A percentile compares a stretch with the other conserved stretches of the same genome.
phyloP scores from a whole-genome alignment of 192 early-diverging fungal genomes.

The Spizellomyces punctatus region DNA sequence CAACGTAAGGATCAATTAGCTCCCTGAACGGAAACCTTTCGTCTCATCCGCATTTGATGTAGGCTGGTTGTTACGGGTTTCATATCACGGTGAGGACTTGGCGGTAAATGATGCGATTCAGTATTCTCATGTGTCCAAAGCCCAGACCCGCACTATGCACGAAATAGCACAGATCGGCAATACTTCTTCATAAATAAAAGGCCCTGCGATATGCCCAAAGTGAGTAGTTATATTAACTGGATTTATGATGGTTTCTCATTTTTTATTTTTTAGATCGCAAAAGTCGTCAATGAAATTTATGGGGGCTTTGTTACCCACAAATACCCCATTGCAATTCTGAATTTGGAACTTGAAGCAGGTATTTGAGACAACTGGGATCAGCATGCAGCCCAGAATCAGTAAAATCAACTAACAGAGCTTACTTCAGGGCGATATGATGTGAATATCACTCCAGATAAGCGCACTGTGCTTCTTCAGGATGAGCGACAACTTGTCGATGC shows the following conservation, averaged over 20 bases:
- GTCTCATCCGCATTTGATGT: not conserved
- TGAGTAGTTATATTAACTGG: conserved; percentile 16
- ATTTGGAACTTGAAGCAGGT: conserved; percentile 63
- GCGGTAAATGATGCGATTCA: too few species aligned
- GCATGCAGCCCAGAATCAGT: too few species aligned
- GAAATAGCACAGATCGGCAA: conserved; percentile 80
- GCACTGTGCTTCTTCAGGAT: conserved; percentile 83
- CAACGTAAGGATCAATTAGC: too few species aligned
- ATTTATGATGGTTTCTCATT: too few species aligned
- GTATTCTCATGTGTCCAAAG: conserved; percentile 16
- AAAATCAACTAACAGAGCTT: not conserved
- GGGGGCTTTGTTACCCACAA: conserved; percentile 64
- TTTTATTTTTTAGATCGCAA: conserved; percentile 50
- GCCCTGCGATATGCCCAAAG: conserved; percentile 83
- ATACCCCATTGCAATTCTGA: conserved; percentile 78
- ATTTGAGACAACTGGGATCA: not conserved
- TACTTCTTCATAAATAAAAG: conserved; percentile 88
- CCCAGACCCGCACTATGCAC: conserved; percentile 66
- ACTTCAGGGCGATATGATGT: conserved; percentile 73
- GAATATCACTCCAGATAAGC: conserved; percentile 94
- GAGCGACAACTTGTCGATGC: conserved; percentile 63
- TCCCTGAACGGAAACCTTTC: too few species aligned
- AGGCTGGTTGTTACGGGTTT: conserved; percentile 25
- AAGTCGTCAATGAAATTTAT: conserved; percentile 84
- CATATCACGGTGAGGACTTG: conserved; percentile 44